Percentiles rank a stretch among this genome's conserved stretches.
These are phyloP conservation scores for Obelidium mucronatum DNA, from an alignment of 192 early-diverging fungal species.

Conservation along the genomic window DNA sequence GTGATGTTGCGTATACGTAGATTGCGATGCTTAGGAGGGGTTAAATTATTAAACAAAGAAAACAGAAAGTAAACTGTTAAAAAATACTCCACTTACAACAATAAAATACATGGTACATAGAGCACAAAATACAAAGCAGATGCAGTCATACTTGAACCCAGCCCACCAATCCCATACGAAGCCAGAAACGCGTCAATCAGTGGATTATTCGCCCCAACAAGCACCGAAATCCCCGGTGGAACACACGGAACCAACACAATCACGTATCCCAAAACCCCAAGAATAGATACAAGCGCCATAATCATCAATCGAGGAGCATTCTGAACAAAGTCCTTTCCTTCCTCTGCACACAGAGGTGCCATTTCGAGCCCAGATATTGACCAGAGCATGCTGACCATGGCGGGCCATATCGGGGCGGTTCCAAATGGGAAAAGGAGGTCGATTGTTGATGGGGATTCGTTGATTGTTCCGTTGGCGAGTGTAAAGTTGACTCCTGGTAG, in stretches of 20 bases:
- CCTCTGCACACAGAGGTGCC: constrained; percentile 2
- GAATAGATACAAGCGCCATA: background rate
- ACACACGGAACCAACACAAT: background rate
- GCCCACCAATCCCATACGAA: background rate
- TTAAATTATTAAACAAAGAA: background rate
- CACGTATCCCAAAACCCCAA: background rate
- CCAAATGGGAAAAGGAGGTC: background rate
- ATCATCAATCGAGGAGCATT: background rate
- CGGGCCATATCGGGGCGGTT: background rate
- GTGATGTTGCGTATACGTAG: background rate
- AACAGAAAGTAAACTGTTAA: too few relatives aligned
- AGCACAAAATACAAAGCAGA: background rate
- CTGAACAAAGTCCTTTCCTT: constrained; percentile 1
- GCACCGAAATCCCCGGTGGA: background rate
- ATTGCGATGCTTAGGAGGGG: background rate
- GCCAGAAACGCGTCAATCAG: background rate
- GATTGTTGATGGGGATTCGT: background rate
- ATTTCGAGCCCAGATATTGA: background rate
- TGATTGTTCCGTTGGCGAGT: background rate
- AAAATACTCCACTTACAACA: background rate
- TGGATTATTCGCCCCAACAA: background rate
- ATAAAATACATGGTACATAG: background rate
- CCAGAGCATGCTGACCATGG: background rate
- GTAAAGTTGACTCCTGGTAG: background rate
- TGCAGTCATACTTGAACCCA: background rate